Evolutionary conservation across 2,329 filamentous ascomycete genomes (phyloP).

Genomic region (Herpotrichia juniperi): DNA sequence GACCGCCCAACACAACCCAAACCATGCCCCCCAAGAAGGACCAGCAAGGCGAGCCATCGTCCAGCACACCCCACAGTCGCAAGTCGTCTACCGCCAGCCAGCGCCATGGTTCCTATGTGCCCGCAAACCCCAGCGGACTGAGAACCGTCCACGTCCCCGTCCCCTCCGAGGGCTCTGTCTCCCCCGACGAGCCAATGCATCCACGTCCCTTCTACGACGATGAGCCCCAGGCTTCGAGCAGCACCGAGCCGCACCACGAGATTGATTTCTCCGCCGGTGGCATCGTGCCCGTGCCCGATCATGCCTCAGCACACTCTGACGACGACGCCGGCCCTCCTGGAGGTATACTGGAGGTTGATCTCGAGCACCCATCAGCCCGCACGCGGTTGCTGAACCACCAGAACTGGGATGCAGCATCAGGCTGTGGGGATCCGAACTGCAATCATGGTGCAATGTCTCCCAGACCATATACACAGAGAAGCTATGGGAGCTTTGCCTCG

Average conservation of each 20-base stretch:
- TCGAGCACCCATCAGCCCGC: conserved; percentile 41
- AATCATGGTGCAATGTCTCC: conserved; percentile 81
- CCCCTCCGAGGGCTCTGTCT: conserved; percentile 48
- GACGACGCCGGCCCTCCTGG: conserved; percentile 25
- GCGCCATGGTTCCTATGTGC: conserved; percentile 40
- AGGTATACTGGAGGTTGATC: conserved; percentile 28
- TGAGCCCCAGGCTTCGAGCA: conserved; percentile 25
- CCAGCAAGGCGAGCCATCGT: conserved; percentile 23
- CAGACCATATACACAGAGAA: conserved; percentile 60
- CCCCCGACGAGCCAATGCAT: conserved; percentile 49
- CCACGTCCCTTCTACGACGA: conserved; percentile 26
- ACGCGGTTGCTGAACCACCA: conserved; percentile 47
- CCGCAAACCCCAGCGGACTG: conserved; percentile 46
- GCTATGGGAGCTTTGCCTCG: conserved; percentile 58
- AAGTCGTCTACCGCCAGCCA: conserved; percentile 39
- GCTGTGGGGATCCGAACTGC: conserved; percentile 54
- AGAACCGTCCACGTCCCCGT: conserved; percentile 51
- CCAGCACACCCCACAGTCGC: conserved; percentile 32
- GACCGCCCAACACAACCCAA: conserved; percentile 1
- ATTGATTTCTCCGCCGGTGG: conserved; percentile 35
- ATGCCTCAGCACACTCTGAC: conserved; percentile 31
- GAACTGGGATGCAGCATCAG: conserved; percentile 38
- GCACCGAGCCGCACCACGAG: conserved; percentile 15
- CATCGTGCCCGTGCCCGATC: conserved; percentile 40
- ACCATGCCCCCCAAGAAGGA: conserved; percentile 32